Evolutionary conservation across 495 filamentous ascomycete species (phyloP), one percentile per base, ranked within the genome.

Genomic region (Viridothelium virens): DNA sequence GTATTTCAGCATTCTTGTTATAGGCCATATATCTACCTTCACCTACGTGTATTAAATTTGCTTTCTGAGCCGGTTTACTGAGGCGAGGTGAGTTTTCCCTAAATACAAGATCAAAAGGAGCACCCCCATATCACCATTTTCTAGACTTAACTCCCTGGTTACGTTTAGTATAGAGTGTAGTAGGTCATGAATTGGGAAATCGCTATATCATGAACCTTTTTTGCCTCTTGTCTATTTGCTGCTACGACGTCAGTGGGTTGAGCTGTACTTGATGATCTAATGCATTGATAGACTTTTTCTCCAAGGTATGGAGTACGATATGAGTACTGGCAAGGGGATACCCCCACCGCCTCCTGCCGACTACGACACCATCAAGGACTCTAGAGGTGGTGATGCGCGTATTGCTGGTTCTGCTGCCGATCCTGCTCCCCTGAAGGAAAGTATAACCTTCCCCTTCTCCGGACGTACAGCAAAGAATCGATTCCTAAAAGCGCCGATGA

Each of bases 401-500:
- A 56, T 71, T 2, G 67, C 62, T 25, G 56, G 66, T 59, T 64
- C 66, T n/a, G 67, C 56, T 59, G 66, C 67, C 14, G 67, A 71
- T 62, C 53, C 64, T 36, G 59, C 41, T 31, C 48, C 56, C 2
- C 56, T 72, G 33, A 41, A 61, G 39, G 56, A 72, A 47, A 37
- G 61, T 38, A 65, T 72, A 38, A 69, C 67, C 18, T 70, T 72
- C 37, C 44, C 68, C 0, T 72, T 72, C 70, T 72, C 70, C 44
- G 70, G 70, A 25, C 53, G 65, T 10, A 72, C 70, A 18, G 70
- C 70, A 3, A 65, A 61, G 44, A 72, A 72, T 39, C 50, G 70
- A 3, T 72, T 70, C 39, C 53, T 72, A 14, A 72, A 72, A 41
- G 70, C 70, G 1, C 63, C 67, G 18, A 68, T 71, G 69, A 71